phyloP scores from a whole-genome alignment of 129 eudicot genomes.

The Scalesia atractyloides region DNA sequence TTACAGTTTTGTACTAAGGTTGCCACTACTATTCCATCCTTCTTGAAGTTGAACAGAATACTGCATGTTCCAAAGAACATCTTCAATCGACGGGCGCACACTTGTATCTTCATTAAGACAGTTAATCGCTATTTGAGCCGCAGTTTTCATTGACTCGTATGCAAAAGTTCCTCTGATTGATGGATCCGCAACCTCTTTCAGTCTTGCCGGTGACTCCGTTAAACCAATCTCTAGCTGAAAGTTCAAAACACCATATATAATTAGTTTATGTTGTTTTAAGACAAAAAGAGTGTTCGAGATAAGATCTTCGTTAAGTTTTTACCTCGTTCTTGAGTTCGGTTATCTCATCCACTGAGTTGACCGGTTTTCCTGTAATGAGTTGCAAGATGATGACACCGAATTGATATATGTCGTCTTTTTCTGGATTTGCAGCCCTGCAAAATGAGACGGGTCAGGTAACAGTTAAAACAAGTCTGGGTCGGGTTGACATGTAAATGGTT shows the following conservation, averaged over 20 bases:
- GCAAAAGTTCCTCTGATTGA: conserved; percentile 80
- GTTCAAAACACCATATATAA: not conserved
- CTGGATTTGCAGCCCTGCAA: conserved; percentile 47
- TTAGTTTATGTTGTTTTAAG: conserved; percentile 5
- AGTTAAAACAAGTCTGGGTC: not conserved
- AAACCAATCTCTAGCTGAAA: conserved; percentile 79
- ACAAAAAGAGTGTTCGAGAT: not conserved
- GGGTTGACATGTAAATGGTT: conserved; percentile 3
- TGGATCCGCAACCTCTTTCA: conserved; percentile 56
- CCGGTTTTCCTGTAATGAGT: conserved; percentile 73
- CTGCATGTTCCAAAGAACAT: conserved; percentile 97
- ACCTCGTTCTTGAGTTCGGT: conserved; percentile 70
- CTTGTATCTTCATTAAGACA: conserved; percentile 65
- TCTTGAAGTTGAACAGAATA: conserved; percentile 95
- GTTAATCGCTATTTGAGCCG: conserved; percentile 62
- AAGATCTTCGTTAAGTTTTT: conserved; percentile 11
- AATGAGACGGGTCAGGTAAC: not conserved
- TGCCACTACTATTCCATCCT: conserved; percentile 94
- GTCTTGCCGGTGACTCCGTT: conserved; percentile 63
- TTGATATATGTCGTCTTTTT: conserved; percentile 77
- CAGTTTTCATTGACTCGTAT: conserved; percentile 77
- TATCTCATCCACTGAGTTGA: conserved; percentile 58
- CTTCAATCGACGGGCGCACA: conserved; percentile 85
- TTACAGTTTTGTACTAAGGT: conserved; percentile 54
- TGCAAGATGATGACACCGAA: conserved; percentile 78